A percentile compares a stretch with the other conserved stretches of the same genome.
Evolutionary conservation across 1,284 basidiomycete genomes (phyloP).

Genomic region (Ustilago nuda): DNA sequence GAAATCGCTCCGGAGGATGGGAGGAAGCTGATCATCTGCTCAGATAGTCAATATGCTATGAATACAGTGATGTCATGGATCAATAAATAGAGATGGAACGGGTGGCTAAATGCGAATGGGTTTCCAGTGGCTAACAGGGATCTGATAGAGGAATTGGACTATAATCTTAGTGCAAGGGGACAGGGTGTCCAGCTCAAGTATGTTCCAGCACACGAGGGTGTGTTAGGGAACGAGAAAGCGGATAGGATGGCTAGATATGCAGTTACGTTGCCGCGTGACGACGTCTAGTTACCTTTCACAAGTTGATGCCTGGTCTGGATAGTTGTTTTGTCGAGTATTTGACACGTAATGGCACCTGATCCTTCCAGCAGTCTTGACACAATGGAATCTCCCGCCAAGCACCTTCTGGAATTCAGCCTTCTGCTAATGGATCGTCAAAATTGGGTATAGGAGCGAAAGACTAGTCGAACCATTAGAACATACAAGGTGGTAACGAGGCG

Average conservation of each 20-base stretch:
- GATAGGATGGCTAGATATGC: slow-evolving; percentile 71
- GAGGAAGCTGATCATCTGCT: neutral
- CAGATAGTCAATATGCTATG: slow-evolving; percentile 79
- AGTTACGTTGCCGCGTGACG: slow-evolving; percentile 6
- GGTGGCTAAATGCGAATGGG: slow-evolving; percentile 73
- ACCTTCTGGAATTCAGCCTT: too few relatives aligned
- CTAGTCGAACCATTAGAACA: too few relatives aligned
- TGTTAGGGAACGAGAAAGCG: slow-evolving; percentile 81
- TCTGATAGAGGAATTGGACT: slow-evolving; percentile 75
- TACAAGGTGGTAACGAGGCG: too few relatives aligned
- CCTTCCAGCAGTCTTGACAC: too few relatives aligned
- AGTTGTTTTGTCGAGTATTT: too few relatives aligned
- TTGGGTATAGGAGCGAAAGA: too few relatives aligned
- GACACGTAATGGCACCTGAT: too few relatives aligned
- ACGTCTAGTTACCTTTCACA: too few relatives aligned
- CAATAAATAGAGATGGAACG: slow-evolving; percentile 74
- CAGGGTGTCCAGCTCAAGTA: neutral
- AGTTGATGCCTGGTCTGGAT: too few relatives aligned
- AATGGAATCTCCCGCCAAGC: too few relatives aligned
- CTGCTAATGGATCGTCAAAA: too few relatives aligned
- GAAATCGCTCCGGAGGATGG: neutral
- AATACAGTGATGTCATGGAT: slow-evolving; percentile 75
- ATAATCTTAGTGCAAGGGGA: slow-evolving; percentile 18
- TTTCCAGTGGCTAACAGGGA: slow-evolving; percentile 76
- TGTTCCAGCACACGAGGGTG: slow-evolving; percentile 73